Evolutionary conservation across 345 rosid genomes (phyloP).

Genomic region (Sapria himalayana): DNA sequence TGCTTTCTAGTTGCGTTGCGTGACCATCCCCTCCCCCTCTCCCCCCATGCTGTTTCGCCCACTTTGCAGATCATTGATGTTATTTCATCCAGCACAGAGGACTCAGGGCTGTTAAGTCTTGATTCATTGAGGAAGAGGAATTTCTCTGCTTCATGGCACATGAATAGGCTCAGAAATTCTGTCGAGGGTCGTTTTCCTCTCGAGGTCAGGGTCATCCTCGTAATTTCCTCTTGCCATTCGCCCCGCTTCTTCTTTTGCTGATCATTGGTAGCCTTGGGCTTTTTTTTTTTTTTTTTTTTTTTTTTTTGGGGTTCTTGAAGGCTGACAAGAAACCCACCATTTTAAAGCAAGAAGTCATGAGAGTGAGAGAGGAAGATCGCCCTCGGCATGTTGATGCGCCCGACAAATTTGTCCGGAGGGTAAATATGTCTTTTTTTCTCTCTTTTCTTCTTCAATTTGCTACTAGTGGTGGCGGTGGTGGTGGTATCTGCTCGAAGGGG

Average conservation of each 20-base stretch:
- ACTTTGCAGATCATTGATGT: slow-evolving; percentile 45
- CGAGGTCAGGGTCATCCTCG: slow-evolving; percentile 27
- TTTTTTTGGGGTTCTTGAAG: slow-evolving; percentile 12
- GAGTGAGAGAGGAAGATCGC: slow-evolving; percentile 25
- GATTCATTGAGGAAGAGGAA: slow-evolving; percentile 61
- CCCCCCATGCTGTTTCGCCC: too few species aligned
- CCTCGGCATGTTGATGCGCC: slow-evolving; percentile 36
- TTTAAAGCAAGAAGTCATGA: slow-evolving; percentile 17
- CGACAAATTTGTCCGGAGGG: slow-evolving; percentile 62
- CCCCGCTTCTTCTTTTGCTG: not conserved
- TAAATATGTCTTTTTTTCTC: slow-evolving; percentile 12
- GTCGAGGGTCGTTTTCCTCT: slow-evolving; percentile 12
- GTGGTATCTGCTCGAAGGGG: not conserved
- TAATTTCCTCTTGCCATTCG: slow-evolving; percentile 4
- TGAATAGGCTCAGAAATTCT: slow-evolving; percentile 17
- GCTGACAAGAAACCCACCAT: slow-evolving; percentile 17
- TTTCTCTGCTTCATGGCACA: slow-evolving; percentile 62
- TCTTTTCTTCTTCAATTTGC: slow-evolving; percentile 1
- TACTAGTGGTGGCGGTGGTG: not conserved
- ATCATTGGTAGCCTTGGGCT: slow-evolving; percentile 7
- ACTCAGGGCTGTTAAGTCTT: slow-evolving; percentile 67
- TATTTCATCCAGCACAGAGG: slow-evolving; percentile 42
- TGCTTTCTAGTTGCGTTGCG: slow-evolving; percentile 5
- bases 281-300: slow-evolving; percentile 9
- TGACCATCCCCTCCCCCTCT: too few species aligned